Evolutionary conservation across 805 yeast genomes (phyloP).

Genomic region (Jamesozyma jinghongensis): DNA sequence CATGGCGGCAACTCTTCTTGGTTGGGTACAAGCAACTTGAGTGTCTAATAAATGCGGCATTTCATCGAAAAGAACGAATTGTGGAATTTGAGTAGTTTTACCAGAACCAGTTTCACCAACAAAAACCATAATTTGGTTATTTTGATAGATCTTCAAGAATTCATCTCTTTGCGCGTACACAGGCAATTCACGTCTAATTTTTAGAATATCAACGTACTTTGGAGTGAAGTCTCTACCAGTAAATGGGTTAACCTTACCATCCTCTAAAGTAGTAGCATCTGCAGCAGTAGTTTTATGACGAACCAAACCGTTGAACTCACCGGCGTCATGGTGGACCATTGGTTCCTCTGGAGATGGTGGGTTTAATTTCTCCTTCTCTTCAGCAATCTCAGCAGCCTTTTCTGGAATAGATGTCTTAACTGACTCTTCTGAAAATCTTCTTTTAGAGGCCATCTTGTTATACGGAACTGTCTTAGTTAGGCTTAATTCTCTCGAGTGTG

Average conservation of each 20-base stretch:
- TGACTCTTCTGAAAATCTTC: constrained; percentile 27
- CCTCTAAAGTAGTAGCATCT: constrained; percentile 52
- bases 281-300: constrained; percentile 61
- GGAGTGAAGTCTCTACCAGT: constrained; percentile 55
- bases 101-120: constrained; percentile 99
- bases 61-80: constrained; percentile 83
- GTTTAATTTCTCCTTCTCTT: constrained; percentile 40
- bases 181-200: constrained; percentile 76
- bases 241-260: constrained; percentile 63
- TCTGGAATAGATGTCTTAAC: constrained; percentile 50
- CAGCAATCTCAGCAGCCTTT: constrained; percentile 58
- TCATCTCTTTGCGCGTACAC: constrained; percentile 91
- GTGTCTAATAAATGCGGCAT: constrained; percentile 78
- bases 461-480: not conserved
- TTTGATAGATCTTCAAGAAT: constrained; percentile 74
- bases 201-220: constrained; percentile 69
- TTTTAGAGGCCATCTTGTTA: constrained; percentile 30
- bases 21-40: constrained; percentile 92
- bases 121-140: constrained; percentile 90
- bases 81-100: constrained; percentile 97
- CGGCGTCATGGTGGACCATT: constrained; percentile 51
- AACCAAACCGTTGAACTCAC: constrained; percentile 46
- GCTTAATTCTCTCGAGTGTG: not conserved
- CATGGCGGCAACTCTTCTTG: constrained; percentile 98
- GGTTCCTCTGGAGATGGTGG: constrained; percentile 36